These are phyloP conservation scores for Teratosphaeria viscida DNA, from an alignment of 2,329 filamentous ascomycete species.

Conservation along the genomic window DNA sequence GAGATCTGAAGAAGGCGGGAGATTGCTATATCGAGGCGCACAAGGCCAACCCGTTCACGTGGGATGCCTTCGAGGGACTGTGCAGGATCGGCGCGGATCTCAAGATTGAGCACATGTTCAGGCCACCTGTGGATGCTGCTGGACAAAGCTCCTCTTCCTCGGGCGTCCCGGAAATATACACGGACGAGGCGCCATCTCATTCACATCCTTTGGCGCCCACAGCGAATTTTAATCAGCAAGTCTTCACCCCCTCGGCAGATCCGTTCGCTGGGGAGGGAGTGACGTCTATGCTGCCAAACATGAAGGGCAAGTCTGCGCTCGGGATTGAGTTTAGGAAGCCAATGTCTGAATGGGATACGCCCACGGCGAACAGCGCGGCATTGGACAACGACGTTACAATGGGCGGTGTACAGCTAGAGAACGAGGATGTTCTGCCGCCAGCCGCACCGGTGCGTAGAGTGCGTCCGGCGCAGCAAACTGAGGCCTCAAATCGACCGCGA, in stretches of 20 bases:
- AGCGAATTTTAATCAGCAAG: conserved; percentile 15
- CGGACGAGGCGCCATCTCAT: conserved; percentile 17
- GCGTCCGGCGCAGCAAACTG: conserved; percentile 17
- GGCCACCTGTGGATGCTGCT: conserved; percentile 53
- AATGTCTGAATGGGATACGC: conserved; percentile 34
- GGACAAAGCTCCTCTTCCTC: conserved; percentile 11
- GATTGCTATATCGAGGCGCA: conserved; percentile 80
- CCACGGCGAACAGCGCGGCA: conserved; percentile 31
- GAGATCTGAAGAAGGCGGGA: conserved; percentile 70
- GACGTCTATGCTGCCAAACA: conserved; percentile 29
- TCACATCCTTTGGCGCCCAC: conserved; percentile 15
- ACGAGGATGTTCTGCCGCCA: conserved; percentile 26
- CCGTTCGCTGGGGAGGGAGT: conserved; percentile 33
- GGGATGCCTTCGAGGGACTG: conserved; percentile 86
- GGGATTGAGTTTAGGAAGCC: conserved; percentile 12
- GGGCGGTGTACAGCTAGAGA: conserved; percentile 15
- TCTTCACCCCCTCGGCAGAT: conserved; percentile 21
- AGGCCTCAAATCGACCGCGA: conserved; percentile 17
- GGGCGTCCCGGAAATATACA: conserved; percentile 18
- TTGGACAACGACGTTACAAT: conserved; percentile 32
- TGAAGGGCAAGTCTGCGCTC: conserved; percentile 33
- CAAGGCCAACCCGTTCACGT: conserved; percentile 90
- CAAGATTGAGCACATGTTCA: conserved; percentile 78
- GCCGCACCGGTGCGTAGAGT: conserved; percentile 36
- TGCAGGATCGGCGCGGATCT: conserved; percentile 76